Evolutionary conservation across 1,139 yeast genomes (phyloP), one percentile per base, ranked within the genome.

Genomic region (Suhomyces bribrorum): DNA sequence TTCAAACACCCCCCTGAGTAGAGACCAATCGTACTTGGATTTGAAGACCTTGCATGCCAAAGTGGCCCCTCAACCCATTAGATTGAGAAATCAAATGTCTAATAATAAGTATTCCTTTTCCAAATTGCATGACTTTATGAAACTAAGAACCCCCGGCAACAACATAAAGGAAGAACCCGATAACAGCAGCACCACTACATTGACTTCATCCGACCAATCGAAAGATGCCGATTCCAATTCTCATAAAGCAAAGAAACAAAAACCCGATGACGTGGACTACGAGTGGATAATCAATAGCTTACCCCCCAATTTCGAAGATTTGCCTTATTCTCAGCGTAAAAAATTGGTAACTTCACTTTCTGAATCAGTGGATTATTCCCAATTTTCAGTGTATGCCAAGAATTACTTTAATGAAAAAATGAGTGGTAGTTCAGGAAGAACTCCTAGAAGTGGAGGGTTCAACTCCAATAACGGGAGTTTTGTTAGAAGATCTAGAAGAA

Each of bases 271-370:
- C 30, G 46, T 62, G 17, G 61, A 64, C 44, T 70, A 66, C 49
- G 75, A 69, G 43, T 46, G 56, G 31, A 61, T 73, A 18, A 49
- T 72, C 14, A 64, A 61, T 41, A 66, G 73, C 41, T 59, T 81
- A 27, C 92, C 94, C 0, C 64, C 72, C 1, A 75, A 83, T 52
- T 85, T 82, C 53, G 67, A 73, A 34, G 79, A 78, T 12, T 63
- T 83, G 42, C 87, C 90, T 0, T 84, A 83, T 54, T 79, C 86
- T 5, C 86, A 82, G 52, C 64, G 94, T 31, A 78, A 79, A 45
- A 79, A 73, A 49, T 50, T 80, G 23, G 70, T 85, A 5, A 64
- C 70, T 38, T 77, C 81, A 9, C 60, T 80, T 29, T 72, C 82
- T 16, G 86, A 85, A 1, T 66, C 70, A 26, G 69, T 75, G 14